These are phyloP conservation scores for Cadophora gregata DNA, from an alignment of 2,329 filamentous ascomycete genomes.

Conservation along the genomic window DNA sequence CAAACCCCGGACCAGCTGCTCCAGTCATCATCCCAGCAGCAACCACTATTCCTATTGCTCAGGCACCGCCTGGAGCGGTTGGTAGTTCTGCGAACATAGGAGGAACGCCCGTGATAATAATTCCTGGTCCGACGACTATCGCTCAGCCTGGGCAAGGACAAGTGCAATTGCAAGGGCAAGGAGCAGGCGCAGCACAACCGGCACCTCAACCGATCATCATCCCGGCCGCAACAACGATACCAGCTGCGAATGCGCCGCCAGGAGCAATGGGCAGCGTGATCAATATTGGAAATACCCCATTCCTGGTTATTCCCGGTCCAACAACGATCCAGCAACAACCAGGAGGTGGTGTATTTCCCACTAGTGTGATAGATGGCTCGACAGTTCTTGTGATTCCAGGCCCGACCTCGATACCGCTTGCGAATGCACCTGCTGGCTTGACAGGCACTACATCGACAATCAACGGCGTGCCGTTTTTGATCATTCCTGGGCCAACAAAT, in stretches of 20 bases:
- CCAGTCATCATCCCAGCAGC: constrained; percentile 16
- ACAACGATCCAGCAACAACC: constrained; percentile 18
- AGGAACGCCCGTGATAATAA: constrained; percentile 17
- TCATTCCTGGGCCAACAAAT: constrained; percentile 21
- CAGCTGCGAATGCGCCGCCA: constrained; percentile 15
- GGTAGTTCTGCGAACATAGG: constrained; percentile 5
- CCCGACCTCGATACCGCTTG: constrained; percentile 22
- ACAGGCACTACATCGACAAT: constrained; percentile 23
- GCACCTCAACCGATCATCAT: constrained; percentile 16
- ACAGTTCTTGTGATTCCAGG: constrained; percentile 23
- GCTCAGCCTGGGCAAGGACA: neutral
- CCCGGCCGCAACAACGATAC: constrained; percentile 22
- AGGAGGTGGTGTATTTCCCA: neutral
- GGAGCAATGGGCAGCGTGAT: constrained; percentile 15
- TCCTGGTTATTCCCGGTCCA: constrained; percentile 20
- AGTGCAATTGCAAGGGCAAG: neutral
- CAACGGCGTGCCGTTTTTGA: constrained; percentile 21
- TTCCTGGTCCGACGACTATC: constrained; percentile 20
- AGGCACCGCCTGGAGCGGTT: constrained; percentile 19
- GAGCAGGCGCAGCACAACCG: neutral
- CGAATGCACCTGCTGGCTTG: constrained; percentile 25
- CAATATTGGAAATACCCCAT: constrained; percentile 18
- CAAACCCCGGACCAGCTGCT: neutral
- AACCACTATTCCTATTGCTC: constrained; percentile 22
- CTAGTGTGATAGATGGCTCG: constrained; percentile 13